Base-by-base conservation (phyloP, 192 early-diverging fungal species). In the Coemansia interrupta region DNA sequence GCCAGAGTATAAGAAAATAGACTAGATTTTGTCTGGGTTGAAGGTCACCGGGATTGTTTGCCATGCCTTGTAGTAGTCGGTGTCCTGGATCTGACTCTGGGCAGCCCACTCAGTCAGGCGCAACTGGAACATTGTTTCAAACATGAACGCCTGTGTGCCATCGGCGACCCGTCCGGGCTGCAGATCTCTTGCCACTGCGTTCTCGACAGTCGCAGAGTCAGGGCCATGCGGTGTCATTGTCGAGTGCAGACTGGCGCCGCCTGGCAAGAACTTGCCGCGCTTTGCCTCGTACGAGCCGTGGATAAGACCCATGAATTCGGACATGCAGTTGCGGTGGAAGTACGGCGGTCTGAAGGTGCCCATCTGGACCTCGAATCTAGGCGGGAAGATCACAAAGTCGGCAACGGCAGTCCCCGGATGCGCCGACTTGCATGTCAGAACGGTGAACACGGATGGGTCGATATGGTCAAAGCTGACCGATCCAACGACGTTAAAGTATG, bases 241-340 rank as follows among this genome's bases (percentile, higher is more conserved):
- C 32, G 83, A 84, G 67, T 92, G 90, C 12, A 92, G 72, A 23
- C 78, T 82, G 39, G 87, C 94, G 45, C 96, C 96, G 26, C 96
- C 96, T 17, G 96, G 94, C 49, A 89, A 66, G 63, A 98, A 96
- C 14, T 91, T 92, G 40, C 85, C 89, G 41, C 85, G 84, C 64
- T 98, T 98, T 58, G 89, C 96, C 73, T 98, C 96, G 66, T 98
- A 98, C 11, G 82, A 81, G 48, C 96, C 96, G 19, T 73, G 71
- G 60, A 98, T 96, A 48, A 98, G 78, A 15, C 96, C 96, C 94
- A 98, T 95, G 79, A 96, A 98, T 80, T 98, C 96, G 55, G 90
- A 87, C 93, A 95, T 95, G 75, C 86, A 93, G 83, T 98, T 98
- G 47, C 96, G 90, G 77, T 98, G 96, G 79, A 91, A 96, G 71